phyloP scores from a whole-genome alignment of 495 filamentous ascomycete genomes.

The Annulohypoxylon stygium region DNA sequence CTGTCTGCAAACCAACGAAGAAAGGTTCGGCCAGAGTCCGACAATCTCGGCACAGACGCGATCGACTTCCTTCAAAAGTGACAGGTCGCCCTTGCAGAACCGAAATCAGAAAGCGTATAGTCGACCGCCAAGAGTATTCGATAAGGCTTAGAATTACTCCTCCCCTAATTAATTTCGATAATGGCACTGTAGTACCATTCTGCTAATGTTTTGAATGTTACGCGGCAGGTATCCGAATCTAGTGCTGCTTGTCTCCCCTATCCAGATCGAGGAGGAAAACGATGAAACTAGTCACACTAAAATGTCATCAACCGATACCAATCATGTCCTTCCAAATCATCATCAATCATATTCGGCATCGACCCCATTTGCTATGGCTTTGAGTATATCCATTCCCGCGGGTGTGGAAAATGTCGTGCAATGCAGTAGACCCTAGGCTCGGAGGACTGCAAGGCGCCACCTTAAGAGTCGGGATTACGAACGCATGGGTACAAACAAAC shows the following conservation, averaged over 20 bases:
- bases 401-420: constrained; percentile 13
- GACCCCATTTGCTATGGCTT: constrained; percentile 20
- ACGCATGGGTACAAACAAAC: neutral
- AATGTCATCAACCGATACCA: constrained; percentile 20
- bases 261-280: constrained; percentile 18
- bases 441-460: neutral
- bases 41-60: neutral
- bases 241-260: constrained; percentile 2
- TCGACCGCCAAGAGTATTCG: neutral
- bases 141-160: neutral
- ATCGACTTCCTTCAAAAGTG: too few relatives aligned
- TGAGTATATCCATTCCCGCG: constrained; percentile 7
- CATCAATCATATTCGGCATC: constrained; percentile 2
- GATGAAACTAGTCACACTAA: constrained; percentile 8
- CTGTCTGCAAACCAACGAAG: too few relatives aligned
- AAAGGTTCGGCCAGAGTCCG: neutral
- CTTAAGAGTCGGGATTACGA: neutral
- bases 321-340: constrained; percentile 4
- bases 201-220: constrained; percentile 2
- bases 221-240: constrained; percentile 22
- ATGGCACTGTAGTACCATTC: neutral
- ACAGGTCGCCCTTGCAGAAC: too few relatives aligned
- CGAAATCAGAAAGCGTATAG: neutral
- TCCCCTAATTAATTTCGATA: neutral
- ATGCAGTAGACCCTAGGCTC: neutral